Conservation (phyloP, 2,329 filamentous ascomycete genomes). For the Sporothrix globosa region DNA sequence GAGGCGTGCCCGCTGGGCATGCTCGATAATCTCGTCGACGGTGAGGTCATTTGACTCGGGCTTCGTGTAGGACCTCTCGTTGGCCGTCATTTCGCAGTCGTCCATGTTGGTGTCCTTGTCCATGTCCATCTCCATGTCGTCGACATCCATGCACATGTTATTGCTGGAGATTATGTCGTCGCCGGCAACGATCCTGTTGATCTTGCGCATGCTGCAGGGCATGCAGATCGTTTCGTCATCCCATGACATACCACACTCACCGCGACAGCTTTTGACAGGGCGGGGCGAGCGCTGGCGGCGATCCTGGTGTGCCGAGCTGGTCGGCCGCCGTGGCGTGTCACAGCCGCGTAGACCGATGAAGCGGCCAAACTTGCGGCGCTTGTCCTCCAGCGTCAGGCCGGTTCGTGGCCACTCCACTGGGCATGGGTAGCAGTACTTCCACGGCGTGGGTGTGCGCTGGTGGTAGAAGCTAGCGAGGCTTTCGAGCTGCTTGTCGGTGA, state of each 20-base stretch:
- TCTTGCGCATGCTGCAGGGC: slow-evolving; percentile 17
- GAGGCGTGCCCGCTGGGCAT: slow-evolving; percentile 47
- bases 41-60: slow-evolving; percentile 40
- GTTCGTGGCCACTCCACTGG: slow-evolving; percentile 64
- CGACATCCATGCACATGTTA: background rate
- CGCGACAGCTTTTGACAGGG: background rate
- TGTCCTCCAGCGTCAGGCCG: slow-evolving; percentile 61
- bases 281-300: background rate
- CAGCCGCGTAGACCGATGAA: slow-evolving; percentile 72
- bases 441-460: slow-evolving; percentile 63
- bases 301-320: background rate
- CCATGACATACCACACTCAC: background rate
- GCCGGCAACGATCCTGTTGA: background rate
- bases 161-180: background rate
- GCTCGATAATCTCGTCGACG: slow-evolving; percentile 54
- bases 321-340: slow-evolving; percentile 43
- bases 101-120: background rate
- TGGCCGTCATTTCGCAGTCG: background rate
- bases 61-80: background rate
- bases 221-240: background rate
- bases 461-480: slow-evolving; percentile 72
- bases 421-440: slow-evolving; percentile 65
- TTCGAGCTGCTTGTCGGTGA: slow-evolving; percentile 72
- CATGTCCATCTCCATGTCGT: background rate
- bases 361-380: slow-evolving; percentile 70